Evolutionary conservation across 345 rosid genomes (phyloP).

Genomic region (Rhizophora apiculata): DNA sequence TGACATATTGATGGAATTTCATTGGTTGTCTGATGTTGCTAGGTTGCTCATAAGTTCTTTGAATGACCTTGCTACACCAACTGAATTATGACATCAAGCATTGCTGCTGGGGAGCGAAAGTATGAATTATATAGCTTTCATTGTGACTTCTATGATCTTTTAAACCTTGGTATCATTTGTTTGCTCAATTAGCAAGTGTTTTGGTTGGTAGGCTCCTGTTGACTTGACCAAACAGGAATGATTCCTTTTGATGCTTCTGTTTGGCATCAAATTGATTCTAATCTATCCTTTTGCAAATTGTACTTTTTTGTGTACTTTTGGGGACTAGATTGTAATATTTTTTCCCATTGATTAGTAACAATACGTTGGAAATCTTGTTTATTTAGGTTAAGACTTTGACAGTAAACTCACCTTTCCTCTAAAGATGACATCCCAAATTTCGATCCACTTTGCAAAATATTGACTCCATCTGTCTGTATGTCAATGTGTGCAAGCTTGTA

Average conservation of each 20-base stretch:
- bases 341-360: too few relatives aligned
- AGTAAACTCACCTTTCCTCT: too few relatives aligned
- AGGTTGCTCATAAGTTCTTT: conserved; percentile 36
- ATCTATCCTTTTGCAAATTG: neutral
- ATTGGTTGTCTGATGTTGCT: neutral
- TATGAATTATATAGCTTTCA: conserved; percentile 10
- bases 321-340: too few relatives aligned
- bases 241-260: too few relatives aligned
- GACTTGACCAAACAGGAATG: too few relatives aligned
- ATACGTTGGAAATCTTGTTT: too few relatives aligned
- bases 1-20: conserved; percentile 4
- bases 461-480: too few relatives aligned
- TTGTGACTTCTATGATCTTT: neutral
- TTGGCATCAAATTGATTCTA: neutral
- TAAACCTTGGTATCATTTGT: neutral
- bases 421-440: too few relatives aligned
- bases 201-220: neutral
- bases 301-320: neutral
- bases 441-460: too few relatives aligned
- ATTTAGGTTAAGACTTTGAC: too few relatives aligned
- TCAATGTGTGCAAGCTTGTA: too few relatives aligned
- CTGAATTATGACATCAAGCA: conserved; percentile 50
- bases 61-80: conserved; percentile 42
- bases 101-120: conserved; percentile 57
- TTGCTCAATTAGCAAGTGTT: neutral